These are phyloP conservation scores for Ustilago esculenta DNA, from an alignment of 1,284 basidiomycete genomes.

Conservation along the genomic window DNA sequence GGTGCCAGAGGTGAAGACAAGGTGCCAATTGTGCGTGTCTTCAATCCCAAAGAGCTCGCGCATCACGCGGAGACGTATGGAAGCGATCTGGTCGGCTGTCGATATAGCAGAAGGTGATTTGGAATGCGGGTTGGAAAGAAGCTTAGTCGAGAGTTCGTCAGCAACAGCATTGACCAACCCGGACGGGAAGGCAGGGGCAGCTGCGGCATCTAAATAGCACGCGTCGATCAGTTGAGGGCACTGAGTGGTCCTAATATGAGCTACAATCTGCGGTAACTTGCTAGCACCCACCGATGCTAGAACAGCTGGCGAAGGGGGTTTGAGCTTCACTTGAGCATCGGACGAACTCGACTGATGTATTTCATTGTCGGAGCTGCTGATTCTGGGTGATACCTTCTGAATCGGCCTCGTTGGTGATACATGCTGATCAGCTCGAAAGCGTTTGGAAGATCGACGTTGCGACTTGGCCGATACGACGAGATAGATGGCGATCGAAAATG, in stretches of 20 bases:
- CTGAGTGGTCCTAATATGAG: constrained; percentile 14
- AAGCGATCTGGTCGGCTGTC: constrained; percentile 52
- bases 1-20: constrained; percentile 53
- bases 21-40: constrained; percentile 42
- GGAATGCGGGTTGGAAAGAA: constrained; percentile 66
- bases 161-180: constrained; percentile 43
- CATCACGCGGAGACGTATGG: constrained; percentile 52
- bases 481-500: constrained; percentile 1
- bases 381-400: too few relatives aligned
- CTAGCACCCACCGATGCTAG: too few relatives aligned
- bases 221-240: constrained; percentile 38
- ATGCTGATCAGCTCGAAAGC: constrained; percentile 6
- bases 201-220: constrained; percentile 65
- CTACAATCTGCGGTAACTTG: constrained; percentile 9
- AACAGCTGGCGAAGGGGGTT: too few relatives aligned
- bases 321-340: too few relatives aligned
- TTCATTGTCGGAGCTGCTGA: not conserved
- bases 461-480: constrained; percentile 13
- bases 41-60: constrained; percentile 58
- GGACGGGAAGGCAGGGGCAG: constrained; percentile 60
- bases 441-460: constrained; percentile 18
- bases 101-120: constrained; percentile 52
- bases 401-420: too few relatives aligned
- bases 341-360: too few relatives aligned
- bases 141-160: constrained; percentile 35